Conservation (phyloP, 1,284 basidiomycete genomes). For the Cerioporus squamosus region DNA sequence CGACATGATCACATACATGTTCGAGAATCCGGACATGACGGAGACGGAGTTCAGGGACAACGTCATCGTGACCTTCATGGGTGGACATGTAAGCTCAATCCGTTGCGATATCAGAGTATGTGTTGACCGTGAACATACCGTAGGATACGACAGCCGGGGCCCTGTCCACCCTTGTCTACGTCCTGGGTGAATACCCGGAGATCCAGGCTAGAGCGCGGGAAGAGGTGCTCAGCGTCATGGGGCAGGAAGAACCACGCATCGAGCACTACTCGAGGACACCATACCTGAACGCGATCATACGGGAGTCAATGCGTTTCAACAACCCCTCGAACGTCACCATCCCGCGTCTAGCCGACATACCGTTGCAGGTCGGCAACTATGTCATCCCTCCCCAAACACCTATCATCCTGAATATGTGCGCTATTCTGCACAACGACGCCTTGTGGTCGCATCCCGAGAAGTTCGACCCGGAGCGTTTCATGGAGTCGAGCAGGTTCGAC, state of each 20-base stretch:
- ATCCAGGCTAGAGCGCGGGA: constrained; percentile 32
- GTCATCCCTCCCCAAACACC: constrained; percentile 28
- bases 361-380: constrained; percentile 19
- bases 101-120: background rate
- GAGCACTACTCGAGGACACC: constrained; percentile 30
- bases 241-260: constrained; percentile 30
- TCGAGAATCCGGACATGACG: constrained; percentile 33
- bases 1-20: constrained; percentile 39
- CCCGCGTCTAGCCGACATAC: constrained; percentile 29
- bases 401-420: constrained; percentile 35
- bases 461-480: constrained; percentile 30
- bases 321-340: constrained; percentile 35
- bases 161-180: constrained; percentile 36
- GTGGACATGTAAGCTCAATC: constrained; percentile 32
- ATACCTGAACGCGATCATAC: constrained; percentile 36
- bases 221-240: constrained; percentile 29
- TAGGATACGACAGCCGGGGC: constrained; percentile 40
- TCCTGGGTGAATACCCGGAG: constrained; percentile 35
- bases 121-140: background rate
- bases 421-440: constrained; percentile 32
- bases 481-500: constrained; percentile 9
- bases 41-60: constrained; percentile 37
- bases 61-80: constrained; percentile 38
- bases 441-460: constrained; percentile 23
- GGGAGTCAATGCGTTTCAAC: constrained; percentile 39